Conservation (phyloP, 768 basidiomycete genomes). For the Kwoniella botswanensis region DNA sequence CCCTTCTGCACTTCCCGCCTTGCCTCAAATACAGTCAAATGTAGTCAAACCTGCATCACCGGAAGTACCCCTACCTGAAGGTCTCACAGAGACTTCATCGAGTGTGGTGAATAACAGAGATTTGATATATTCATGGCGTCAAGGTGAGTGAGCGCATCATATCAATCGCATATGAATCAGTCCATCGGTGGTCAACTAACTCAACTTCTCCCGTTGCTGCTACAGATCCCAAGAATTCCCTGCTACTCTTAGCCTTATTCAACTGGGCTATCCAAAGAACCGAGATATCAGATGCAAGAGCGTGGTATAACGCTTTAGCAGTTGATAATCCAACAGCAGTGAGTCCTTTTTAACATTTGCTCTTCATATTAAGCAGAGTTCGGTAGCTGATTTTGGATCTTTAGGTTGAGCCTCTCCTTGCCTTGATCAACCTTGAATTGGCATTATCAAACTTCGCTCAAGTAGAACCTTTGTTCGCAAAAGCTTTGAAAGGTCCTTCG, state of each 20-base stretch:
- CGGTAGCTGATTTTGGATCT: slow-evolving; percentile 25
- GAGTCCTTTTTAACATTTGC: slow-evolving; percentile 58
- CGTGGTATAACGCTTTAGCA: slow-evolving; percentile 80
- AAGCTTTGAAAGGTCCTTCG: slow-evolving; percentile 67
- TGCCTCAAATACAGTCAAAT: not conserved
- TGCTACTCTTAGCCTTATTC: slow-evolving; percentile 77
- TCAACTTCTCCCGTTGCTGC: not conserved
- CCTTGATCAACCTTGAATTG: slow-evolving; percentile 59
- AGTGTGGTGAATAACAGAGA: slow-evolving; percentile 47
- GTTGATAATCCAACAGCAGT: slow-evolving; percentile 91
- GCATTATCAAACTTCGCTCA: slow-evolving; percentile 67
- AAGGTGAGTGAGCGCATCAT: slow-evolving; percentile 35
- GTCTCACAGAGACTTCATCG: slow-evolving; percentile 42
- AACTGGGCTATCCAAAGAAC: slow-evolving; percentile 75
- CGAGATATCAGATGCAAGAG: slow-evolving; percentile 78
- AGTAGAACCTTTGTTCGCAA: slow-evolving; percentile 87
- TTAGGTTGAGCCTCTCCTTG: slow-evolving; percentile 63
- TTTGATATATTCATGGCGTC: slow-evolving; percentile 43
- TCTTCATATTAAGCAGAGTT: slow-evolving; percentile 9
- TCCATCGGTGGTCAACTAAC: not conserved
- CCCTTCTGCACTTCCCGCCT: not conserved
- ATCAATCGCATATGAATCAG: not conserved
- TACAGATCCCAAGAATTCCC: slow-evolving; percentile 40
- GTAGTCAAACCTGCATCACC: not conserved
- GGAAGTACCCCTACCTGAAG: slow-evolving; percentile 39